Evolutionary conservation across 2,329 filamentous ascomycete genomes (phyloP), one percentile per base, ranked within the genome.

Genomic region (Sporothrix luriei): DNA sequence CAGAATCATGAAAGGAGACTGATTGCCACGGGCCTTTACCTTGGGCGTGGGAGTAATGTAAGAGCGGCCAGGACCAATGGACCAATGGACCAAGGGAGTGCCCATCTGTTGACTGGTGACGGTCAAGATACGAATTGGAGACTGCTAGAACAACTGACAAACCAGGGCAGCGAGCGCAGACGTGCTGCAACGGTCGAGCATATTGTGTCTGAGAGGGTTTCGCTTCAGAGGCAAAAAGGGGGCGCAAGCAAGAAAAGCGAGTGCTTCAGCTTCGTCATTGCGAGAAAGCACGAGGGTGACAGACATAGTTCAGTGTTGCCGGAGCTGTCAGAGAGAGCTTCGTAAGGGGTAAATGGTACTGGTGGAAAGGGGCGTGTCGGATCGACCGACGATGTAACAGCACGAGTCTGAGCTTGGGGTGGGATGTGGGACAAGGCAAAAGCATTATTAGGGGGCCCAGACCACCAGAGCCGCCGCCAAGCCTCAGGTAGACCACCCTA

Each of bases 331-430:
- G 33, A 52, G n/a, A 69, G 49, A 49, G 69, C 43, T 49, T 51
- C 38, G n/a, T 21, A 62, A 24, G 38, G 57, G 57, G 57, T 16
- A 61, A 61, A 61, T 61, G 19, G 70, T 49, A 55, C 57, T 48
- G 59, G 51, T 51, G 38, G 29, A 55, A 48, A 52, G 71, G 24
- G 66, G 19, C 33, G 33, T 70, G 72, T 73, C 70, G 72, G 73
- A 71, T 71, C 70, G 71, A 71, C 74, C 62, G 73, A 73, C 70
- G 72, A 74, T 76, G 69, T 72, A 73, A 74, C 74, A 72, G 55
- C 33, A 49, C 70, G 68, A 71, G 73, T 74, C 74, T 72, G 69
- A 70, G 43, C 29, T 67, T 59, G 43, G 61, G 46, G 54, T 29
- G 49, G 49, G 48, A 16, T 13, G 33, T 38, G 26, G 51, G 57